Evolutionary conservation across 768 basidiomycete genomes (phyloP).

Genomic region (Zangia roseola): DNA sequence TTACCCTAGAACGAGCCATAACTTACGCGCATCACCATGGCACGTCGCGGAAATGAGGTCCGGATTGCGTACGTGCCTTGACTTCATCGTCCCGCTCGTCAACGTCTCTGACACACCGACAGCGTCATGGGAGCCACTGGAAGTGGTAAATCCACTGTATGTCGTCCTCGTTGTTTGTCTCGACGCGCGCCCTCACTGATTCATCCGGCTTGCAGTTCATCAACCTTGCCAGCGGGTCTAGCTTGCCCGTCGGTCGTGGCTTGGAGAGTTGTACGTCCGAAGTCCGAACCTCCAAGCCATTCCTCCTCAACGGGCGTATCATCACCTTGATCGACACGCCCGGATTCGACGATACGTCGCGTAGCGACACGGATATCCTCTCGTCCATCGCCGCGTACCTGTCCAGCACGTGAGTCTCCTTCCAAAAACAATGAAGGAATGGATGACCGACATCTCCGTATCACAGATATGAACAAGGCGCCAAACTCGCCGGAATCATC

Average conservation of each 20-base stretch:
- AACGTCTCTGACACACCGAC: conserved; percentile 4
- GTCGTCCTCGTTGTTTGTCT: background rate
- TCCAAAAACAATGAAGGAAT: background rate
- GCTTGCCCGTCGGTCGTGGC: conserved; percentile 43
- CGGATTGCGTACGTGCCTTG: conserved; percentile 30
- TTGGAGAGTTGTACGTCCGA: conserved; percentile 51
- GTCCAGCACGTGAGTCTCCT: conserved; percentile 29
- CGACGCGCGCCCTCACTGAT: background rate
- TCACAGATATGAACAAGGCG: conserved; percentile 32
- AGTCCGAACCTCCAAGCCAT: conserved; percentile 44
- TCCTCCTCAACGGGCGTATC: conserved; percentile 43
- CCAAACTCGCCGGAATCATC: conserved; percentile 50
- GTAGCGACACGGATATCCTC: conserved; percentile 50
- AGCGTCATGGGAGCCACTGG: conserved; percentile 37
- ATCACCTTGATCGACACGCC: conserved; percentile 59
- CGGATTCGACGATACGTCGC: conserved; percentile 55
- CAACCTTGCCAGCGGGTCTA: conserved; percentile 50
- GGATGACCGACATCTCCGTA: too few relatives aligned
- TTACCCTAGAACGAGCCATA: background rate
- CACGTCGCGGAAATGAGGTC: conserved; percentile 28
- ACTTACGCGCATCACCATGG: conserved; percentile 17
- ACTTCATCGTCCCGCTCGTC: background rate
- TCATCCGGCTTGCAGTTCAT: conserved; percentile 39
- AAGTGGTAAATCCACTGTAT: conserved; percentile 37
- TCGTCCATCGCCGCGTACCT: conserved; percentile 46